Percentiles rank a stretch among this genome's conserved stretches.
Conservation (phyloP, 768 basidiomycete genomes). For the Solioccasus polychromus region DNA sequence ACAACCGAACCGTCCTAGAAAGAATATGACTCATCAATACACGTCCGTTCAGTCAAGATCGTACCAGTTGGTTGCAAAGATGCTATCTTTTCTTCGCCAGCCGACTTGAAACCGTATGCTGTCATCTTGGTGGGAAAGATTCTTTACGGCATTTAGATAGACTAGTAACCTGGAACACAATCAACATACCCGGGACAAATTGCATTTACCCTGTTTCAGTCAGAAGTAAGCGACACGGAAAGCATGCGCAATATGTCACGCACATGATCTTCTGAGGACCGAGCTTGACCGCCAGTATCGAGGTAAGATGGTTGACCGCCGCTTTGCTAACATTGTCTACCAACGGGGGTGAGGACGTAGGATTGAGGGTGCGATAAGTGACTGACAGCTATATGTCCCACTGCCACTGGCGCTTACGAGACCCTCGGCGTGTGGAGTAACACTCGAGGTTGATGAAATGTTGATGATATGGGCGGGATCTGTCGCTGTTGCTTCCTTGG, state of each 20-base stretch:
- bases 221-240: not conserved
- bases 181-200: conserved; percentile 74
- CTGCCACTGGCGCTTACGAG: conserved; percentile 49
- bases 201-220: conserved; percentile 64
- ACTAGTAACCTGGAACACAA: no score
- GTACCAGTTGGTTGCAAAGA: conserved; percentile 63
- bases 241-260: conserved; percentile 24
- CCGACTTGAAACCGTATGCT: conserved; percentile 57
- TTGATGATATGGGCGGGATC: conserved; percentile 81
- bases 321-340: conserved; percentile 81
- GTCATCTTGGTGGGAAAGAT: conserved; percentile 88
- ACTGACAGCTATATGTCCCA: conserved; percentile 81
- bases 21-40: not conserved
- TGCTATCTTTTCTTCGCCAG: conserved; percentile 51
- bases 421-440: conserved; percentile 49
- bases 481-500: conserved; percentile 56
- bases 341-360: not conserved
- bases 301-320: conserved; percentile 83
- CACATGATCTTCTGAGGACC: conserved; percentile 62
- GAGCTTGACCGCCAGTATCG: conserved; percentile 65
- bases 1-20: conserved; percentile 59
- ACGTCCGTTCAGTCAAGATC: conserved; percentile 1
- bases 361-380: not conserved
- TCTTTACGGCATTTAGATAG: no score
- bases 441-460: conserved; percentile 68